phyloP scores from a whole-genome alignment of 1,284 basidiomycete genomes.

The Pseudozyma sp. region DNA sequence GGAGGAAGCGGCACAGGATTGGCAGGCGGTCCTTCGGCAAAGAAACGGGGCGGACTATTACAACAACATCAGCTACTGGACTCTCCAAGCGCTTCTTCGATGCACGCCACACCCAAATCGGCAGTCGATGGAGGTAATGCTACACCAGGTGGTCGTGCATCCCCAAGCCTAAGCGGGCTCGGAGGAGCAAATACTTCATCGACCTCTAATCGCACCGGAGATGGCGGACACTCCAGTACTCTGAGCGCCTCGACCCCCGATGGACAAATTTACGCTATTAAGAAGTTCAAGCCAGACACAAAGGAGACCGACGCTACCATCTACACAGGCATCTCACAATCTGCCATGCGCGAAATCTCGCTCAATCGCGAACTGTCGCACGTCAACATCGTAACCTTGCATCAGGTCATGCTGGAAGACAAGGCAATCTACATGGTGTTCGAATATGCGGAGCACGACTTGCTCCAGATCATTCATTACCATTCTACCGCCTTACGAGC shows the following conservation, averaged over 20 bases:
- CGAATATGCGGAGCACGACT: slow-evolving; percentile 96
- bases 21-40: slow-evolving; percentile 6
- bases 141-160: slow-evolving; percentile 19
- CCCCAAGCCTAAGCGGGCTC: slow-evolving; percentile 19
- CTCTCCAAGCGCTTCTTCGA: slow-evolving; percentile 25
- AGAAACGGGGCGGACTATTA: slow-evolving; percentile 25
- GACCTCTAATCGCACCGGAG: slow-evolving; percentile 4
- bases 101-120: slow-evolving; percentile 36
- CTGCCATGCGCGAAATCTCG: slow-evolving; percentile 96
- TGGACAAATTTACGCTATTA: slow-evolving; percentile 81
- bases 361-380: slow-evolving; percentile 93
- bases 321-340: slow-evolving; percentile 97
- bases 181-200: slow-evolving; percentile 1
- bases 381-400: slow-evolving; percentile 88
- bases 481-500: slow-evolving; percentile 88
- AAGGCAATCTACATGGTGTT: slow-evolving; percentile 92
- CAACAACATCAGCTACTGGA: slow-evolving; percentile 31
- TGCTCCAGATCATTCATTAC: slow-evolving; percentile 92
- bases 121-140: slow-evolving; percentile 10
- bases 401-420: slow-evolving; percentile 95
- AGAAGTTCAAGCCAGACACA: slow-evolving; percentile 97
- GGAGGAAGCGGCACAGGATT: not conserved
- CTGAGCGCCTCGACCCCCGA: slow-evolving; percentile 12
- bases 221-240: not conserved
- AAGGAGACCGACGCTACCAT: slow-evolving; percentile 75